These are phyloP conservation scores for Agarophyton chilense DNA, from an alignment of 23 red algal species.

Conservation along the genomic window DNA sequence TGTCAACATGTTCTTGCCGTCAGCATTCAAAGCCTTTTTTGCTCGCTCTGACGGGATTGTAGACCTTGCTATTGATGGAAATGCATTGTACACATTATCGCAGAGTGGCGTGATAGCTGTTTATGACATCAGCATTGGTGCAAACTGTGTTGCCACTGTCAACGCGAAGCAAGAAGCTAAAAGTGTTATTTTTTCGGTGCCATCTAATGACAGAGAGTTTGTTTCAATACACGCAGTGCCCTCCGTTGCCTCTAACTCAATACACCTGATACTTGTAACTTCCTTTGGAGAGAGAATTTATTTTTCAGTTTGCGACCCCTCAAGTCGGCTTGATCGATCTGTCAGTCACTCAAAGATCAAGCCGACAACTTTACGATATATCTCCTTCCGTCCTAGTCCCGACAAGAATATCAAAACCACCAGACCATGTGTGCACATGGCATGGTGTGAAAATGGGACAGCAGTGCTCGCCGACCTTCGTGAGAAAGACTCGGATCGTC, in stretches of 20 bases:
- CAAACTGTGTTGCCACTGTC: conserved; percentile 46
- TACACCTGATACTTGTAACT: conserved; percentile 75
- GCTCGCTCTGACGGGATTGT: conserved; percentile 69
- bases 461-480: conserved; percentile 56
- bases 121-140: conserved; percentile 55
- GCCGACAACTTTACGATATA: conserved; percentile 49
- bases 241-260: conserved; percentile 18
- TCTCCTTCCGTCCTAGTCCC: conserved; percentile 49
- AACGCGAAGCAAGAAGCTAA: conserved; percentile 51
- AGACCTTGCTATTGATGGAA: conserved; percentile 70
- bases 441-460: conserved; percentile 57
- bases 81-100: conserved; percentile 78
- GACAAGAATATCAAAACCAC: conserved; percentile 33
- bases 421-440: conserved; percentile 62
- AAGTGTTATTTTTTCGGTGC: conserved; percentile 50
- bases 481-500: conserved; percentile 31
- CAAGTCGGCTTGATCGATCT: background rate
- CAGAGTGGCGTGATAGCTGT: conserved; percentile 60
- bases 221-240: conserved; percentile 60
- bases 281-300: conserved; percentile 79
- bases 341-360: background rate
- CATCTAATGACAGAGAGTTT: conserved; percentile 44
- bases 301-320: conserved; percentile 16
- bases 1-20: conserved; percentile 24
- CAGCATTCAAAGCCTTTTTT: conserved; percentile 60